Percentiles rank a stretch among this genome's conserved stretches.
Evolutionary conservation across 495 filamentous ascomycete genomes (phyloP).

Genomic region (Hypoxylon cercidicola): DNA sequence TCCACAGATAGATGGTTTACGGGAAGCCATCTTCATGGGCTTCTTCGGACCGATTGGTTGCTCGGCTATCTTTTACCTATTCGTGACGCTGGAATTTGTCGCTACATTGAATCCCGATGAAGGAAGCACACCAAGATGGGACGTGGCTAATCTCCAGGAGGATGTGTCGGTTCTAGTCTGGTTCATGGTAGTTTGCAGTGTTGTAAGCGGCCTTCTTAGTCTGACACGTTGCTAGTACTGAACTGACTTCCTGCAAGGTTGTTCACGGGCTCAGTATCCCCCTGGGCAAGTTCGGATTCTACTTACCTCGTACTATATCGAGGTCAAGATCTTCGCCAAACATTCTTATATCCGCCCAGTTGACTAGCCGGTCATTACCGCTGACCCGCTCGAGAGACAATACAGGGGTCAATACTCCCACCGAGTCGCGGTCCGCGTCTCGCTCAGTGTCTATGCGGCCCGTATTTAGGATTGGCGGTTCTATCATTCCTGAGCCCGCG

Average conservation of each 20-base stretch:
- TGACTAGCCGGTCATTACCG: constrained; percentile 44
- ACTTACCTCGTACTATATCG: constrained; percentile 81
- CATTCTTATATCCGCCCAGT: constrained; percentile 43
- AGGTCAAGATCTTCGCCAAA: constrained; percentile 57
- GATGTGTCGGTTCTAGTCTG: constrained; percentile 78
- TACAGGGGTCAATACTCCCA: constrained; percentile 27
- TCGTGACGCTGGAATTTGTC: constrained; percentile 78
- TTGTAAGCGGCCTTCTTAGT: constrained; percentile 65
- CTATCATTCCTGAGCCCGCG: constrained; percentile 50
- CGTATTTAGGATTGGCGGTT: constrained; percentile 63
- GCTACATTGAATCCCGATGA: constrained; percentile 62
- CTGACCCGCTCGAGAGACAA: constrained; percentile 52
- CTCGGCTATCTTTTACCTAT: constrained; percentile 89
- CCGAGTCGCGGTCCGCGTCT: constrained; percentile 44
- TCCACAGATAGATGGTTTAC: constrained; percentile 70
- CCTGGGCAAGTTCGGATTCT: constrained; percentile 82
- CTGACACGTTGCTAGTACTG: not conserved
- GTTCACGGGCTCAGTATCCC: constrained; percentile 90
- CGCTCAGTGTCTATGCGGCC: constrained; percentile 48
- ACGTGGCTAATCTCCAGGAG: constrained; percentile 72
- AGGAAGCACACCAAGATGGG: constrained; percentile 67
- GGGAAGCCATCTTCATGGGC: constrained; percentile 84
- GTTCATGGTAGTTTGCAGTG: constrained; percentile 87
- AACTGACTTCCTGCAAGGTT: constrained; percentile 59
- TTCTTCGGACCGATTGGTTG: constrained; percentile 98